A percentile compares a stretch with the other conserved stretches of the same genome.
phyloP scores from a whole-genome alignment of 2,329 filamentous ascomycete genomes.

The Gremmenia infestans region DNA sequence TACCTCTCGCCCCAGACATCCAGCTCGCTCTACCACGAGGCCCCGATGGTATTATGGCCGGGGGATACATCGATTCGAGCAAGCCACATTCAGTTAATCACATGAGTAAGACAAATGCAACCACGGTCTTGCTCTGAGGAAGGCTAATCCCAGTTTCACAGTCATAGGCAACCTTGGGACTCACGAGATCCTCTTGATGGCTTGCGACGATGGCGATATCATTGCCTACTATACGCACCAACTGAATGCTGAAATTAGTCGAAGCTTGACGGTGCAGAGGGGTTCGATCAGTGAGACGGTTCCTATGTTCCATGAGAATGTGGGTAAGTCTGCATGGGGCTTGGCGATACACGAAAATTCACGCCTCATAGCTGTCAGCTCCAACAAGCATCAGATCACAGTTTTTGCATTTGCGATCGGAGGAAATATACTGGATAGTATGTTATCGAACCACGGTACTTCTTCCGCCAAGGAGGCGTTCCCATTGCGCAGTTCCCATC shows the following conservation, averaged over 20 bases:
- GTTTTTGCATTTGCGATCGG: constrained; percentile 45
- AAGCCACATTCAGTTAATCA: constrained; percentile 43
- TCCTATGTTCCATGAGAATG: constrained; percentile 68
- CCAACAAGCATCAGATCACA: constrained; percentile 60
- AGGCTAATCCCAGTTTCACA: no score
- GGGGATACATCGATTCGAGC: constrained; percentile 48
- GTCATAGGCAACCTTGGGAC: constrained; percentile 63
- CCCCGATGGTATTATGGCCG: constrained; percentile 39
- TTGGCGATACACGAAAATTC: constrained; percentile 69
- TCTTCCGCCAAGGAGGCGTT: neutral
- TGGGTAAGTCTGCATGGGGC: constrained; percentile 81
- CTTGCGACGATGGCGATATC: constrained; percentile 72
- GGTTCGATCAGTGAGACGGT: neutral
- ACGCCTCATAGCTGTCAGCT: constrained; percentile 80
- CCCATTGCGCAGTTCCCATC: no score
- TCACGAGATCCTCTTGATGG: constrained; percentile 63
- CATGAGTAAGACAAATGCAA: constrained; percentile 16
- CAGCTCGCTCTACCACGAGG: constrained; percentile 40
- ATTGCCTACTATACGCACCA: constrained; percentile 58
- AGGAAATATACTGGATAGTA: neutral
- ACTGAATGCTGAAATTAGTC: constrained; percentile 8
- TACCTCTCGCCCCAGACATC: constrained; percentile 45
- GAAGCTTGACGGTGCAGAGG: neutral
- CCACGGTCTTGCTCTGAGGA: no score
- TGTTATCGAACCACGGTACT: neutral